Base-by-base conservation (phyloP, 768 basidiomycete species). In the Tulasnella sp. region DNA sequence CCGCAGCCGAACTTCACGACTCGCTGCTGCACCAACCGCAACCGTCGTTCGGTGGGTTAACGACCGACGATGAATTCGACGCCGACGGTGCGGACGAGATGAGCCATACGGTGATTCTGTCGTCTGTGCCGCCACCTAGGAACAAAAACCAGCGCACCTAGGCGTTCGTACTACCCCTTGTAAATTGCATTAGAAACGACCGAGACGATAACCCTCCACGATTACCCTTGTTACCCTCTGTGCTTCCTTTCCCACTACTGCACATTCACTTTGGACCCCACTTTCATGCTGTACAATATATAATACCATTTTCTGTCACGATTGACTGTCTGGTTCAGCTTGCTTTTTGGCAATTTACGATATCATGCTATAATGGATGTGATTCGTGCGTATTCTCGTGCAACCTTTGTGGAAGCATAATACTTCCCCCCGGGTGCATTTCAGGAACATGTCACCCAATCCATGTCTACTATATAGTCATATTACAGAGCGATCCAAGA, bases 261-360 rank as follows among this genome's bases (percentile, higher is more conserved):
- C 28, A 64, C 60, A 64, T 31, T 64, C 60, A 34, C 60, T 64
- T n/a, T 64, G 60, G 60, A 28, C n/a, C 31, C 12, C 31, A 28
- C 31, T 31, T 64, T 64, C 60, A 64, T n/a, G 60, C n/a, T 64
- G 60, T 64, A 64, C 60, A 24, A 64, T 64, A 64, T 64, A 64
- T 64, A n/a, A n/a, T n/a, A 64, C 11, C 31, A 28, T 28, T 31
- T 31, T 64, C 6, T 34, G n/a, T 64, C 60, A 50, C 50, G 50
- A 50, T 64, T 28, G 22, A 14, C n/a, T 14, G 4, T 64, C 60
- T 14, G 12, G 24, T 34, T 31, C n/a, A 28, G 7, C n/a, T 31
- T 64, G 12, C 60, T 34, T 31, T 18, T 64, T 64, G 60, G 60
- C 20, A n/a, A 64, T 64, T 64, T 3, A 64, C 16, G 60, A 34